Evolutionary conservation across 2,329 filamentous ascomycete species (phyloP).

Genomic region (Sporothrix mexicana): DNA sequence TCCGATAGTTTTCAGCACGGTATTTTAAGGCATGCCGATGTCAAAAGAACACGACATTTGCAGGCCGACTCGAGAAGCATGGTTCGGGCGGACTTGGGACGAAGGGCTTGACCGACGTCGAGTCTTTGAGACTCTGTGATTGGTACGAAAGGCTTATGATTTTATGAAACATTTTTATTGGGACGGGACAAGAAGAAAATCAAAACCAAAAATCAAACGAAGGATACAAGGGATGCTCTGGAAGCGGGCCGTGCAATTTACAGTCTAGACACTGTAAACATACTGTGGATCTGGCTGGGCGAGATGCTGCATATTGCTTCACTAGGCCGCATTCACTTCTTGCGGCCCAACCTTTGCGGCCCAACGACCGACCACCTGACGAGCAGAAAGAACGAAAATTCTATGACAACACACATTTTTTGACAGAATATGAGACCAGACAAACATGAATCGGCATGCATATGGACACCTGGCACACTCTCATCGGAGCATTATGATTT

Average conservation of each 20-base stretch:
- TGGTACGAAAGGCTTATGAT: too few relatives aligned
- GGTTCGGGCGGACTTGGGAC: constrained; percentile 1
- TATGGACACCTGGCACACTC: constrained; percentile 13
- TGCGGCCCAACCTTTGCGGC: constrained; percentile 31
- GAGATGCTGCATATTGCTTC: constrained; percentile 19
- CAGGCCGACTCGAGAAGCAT: constrained; percentile 8
- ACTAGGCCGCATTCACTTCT: constrained; percentile 14
- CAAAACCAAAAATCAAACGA: neutral
- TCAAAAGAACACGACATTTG: neutral
- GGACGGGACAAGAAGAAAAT: neutral
- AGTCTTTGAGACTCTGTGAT: neutral
- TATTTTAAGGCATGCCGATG: neutral
- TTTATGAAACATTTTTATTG: too few relatives aligned
- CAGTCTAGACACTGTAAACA: neutral
- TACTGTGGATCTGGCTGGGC: neutral
- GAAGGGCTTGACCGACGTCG: neutral
- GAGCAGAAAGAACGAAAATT: neutral
- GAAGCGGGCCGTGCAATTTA: constrained; percentile 35
- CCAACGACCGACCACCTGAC: constrained; percentile 19
- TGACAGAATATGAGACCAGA: constrained; percentile 11
- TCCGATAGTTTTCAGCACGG: too few relatives aligned
- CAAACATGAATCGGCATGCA: neutral
- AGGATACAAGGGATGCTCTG: neutral
- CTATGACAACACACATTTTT: neutral
- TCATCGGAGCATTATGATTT: neutral